These are phyloP conservation scores for Piedraia hortae DNA, from an alignment of 2,329 filamentous ascomycete species.

Conservation along the genomic window DNA sequence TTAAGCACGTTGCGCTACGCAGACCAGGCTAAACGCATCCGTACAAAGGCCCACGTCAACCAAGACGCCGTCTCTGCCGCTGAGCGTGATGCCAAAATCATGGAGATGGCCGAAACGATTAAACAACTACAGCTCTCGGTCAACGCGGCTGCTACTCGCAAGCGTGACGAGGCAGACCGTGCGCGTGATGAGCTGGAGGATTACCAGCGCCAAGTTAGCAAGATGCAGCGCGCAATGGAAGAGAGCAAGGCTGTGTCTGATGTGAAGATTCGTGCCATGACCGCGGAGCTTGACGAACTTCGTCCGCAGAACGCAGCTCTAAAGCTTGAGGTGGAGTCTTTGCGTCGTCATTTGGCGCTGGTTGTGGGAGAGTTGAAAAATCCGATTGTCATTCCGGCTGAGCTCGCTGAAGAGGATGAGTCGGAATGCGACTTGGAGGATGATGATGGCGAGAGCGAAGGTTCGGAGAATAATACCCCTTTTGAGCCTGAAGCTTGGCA, in stretches of 20 bases:
- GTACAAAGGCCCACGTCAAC: slow-evolving; percentile 80
- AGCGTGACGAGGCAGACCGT: slow-evolving; percentile 43
- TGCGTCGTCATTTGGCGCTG: slow-evolving; percentile 66
- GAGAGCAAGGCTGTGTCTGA: slow-evolving; percentile 74
- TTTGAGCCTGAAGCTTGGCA: slow-evolving; percentile 26
- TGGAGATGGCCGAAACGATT: slow-evolving; percentile 87
- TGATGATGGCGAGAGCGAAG: slow-evolving; percentile 28
- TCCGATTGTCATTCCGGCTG: slow-evolving; percentile 39
- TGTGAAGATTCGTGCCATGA: slow-evolving; percentile 73
- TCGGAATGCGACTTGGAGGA: slow-evolving; percentile 1
- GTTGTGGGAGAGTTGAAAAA: slow-evolving; percentile 71
- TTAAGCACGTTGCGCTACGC: slow-evolving; percentile 88
- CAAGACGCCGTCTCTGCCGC: slow-evolving; percentile 81
- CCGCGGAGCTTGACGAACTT: slow-evolving; percentile 21
- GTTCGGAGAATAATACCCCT: slow-evolving; percentile 22
- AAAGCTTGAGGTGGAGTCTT: slow-evolving; percentile 46
- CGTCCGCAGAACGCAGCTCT: slow-evolving; percentile 29
- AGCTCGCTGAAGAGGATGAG: slow-evolving; percentile 13
- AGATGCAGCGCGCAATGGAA: slow-evolving; percentile 90
- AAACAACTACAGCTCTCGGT: slow-evolving; percentile 53
- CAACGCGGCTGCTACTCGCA: slow-evolving; percentile 28
- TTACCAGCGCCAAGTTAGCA: slow-evolving; percentile 69
- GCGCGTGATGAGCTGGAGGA: slow-evolving; percentile 72
- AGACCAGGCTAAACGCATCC: slow-evolving; percentile 91
- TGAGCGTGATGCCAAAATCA: slow-evolving; percentile 79